Conservation (phyloP, 345 rosid species). For the Theobroma cacao region DNA sequence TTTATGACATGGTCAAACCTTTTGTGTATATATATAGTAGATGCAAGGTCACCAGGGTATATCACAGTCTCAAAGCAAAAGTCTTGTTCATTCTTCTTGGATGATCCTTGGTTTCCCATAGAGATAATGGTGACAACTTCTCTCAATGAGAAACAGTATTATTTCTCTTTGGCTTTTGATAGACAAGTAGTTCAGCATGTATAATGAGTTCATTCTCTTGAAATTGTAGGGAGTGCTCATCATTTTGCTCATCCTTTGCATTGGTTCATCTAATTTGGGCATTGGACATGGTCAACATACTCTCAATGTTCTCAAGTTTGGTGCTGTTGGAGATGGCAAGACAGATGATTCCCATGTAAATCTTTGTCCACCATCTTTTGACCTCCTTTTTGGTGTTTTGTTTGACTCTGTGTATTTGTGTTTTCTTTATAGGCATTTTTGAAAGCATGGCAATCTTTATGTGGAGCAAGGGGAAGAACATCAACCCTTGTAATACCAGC, state of each 20-base stretch:
- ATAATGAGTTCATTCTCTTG: background rate
- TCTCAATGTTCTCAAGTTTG: conserved; percentile 19
- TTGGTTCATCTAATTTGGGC: background rate
- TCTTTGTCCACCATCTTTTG: background rate
- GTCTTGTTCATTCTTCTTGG: too few species aligned
- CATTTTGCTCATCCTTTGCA: background rate
- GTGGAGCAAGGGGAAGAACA: conserved; percentile 11
- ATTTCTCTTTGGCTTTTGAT: too few species aligned
- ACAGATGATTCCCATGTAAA: conserved; percentile 28
- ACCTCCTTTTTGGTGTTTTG: too few species aligned
- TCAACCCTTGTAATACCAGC: conserved; percentile 21
- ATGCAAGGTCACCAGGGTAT: too few species aligned
- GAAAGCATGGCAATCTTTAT: conserved; percentile 26
- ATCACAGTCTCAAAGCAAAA: too few species aligned
- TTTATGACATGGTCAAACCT: too few species aligned
- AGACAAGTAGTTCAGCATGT: too few species aligned
- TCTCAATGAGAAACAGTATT: too few species aligned
- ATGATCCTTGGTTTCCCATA: too few species aligned
- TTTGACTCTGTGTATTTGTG: background rate
- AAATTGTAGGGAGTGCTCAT: background rate
- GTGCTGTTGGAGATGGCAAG: conserved; percentile 27
- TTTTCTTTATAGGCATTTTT: conserved; percentile 28
- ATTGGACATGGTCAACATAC: background rate
- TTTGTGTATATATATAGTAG: too few species aligned
- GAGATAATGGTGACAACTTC: too few species aligned